Percentiles rank a stretch among this genome's conserved stretches.
phyloP scores from a whole-genome alignment of 73 alveolate species.

The Paramecium tetraurelia region DNA sequence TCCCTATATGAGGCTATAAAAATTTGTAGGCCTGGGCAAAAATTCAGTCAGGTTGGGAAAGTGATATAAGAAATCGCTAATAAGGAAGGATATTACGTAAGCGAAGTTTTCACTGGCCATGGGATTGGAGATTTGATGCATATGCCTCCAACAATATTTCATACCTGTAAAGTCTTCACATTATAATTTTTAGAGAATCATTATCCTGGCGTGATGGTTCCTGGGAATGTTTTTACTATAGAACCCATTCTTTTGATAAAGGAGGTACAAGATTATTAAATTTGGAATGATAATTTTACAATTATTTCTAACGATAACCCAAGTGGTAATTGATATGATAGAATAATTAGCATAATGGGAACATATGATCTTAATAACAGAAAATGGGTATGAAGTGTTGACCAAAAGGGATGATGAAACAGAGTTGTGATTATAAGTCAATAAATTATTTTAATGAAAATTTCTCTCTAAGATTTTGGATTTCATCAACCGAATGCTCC shows the following conservation, averaged over 20 bases:
- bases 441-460: not conserved
- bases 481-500: not conserved
- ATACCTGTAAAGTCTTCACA: slow-evolving; percentile 44
- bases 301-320: slow-evolving; percentile 80
- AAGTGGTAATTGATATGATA: slow-evolving; percentile 53
- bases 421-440: not conserved
- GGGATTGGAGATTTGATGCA: slow-evolving; percentile 92
- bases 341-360: slow-evolving; percentile 86
- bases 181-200: not conserved
- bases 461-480: slow-evolving; percentile 31
- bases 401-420: slow-evolving; percentile 87
- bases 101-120: slow-evolving; percentile 89
- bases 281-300: slow-evolving; percentile 93
- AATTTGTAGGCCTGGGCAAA: slow-evolving; percentile 88
- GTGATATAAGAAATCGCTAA: slow-evolving; percentile 73
- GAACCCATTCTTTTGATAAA: slow-evolving; percentile 90
- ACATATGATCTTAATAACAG: slow-evolving; percentile 93
- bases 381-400: slow-evolving; percentile 92
- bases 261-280: slow-evolving; percentile 56
- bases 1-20: slow-evolving; percentile 67
- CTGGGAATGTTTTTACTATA: slow-evolving; percentile 95
- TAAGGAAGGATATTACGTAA: slow-evolving; percentile 75
- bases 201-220: slow-evolving; percentile 67
- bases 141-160: slow-evolving; percentile 86
- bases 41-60: slow-evolving; percentile 80